Percentiles rank a stretch among this genome's conserved stretches.
phyloP scores from a whole-genome alignment of 2,329 filamentous ascomycete species.

The Albophoma yamanashiensis region DNA sequence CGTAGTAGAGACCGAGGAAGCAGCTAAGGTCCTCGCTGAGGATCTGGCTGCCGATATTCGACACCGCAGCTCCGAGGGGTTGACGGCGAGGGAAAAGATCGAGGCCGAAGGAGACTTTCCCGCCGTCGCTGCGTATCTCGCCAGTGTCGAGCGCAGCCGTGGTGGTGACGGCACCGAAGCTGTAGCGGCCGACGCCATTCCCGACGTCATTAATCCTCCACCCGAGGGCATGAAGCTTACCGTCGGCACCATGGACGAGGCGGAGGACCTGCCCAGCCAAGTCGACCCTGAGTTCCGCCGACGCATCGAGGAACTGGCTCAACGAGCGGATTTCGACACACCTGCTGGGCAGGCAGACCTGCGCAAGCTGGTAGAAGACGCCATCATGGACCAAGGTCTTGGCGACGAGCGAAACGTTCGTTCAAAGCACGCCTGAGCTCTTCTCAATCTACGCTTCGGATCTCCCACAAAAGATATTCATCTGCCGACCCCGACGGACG shows the following conservation, averaged over 20 bases:
- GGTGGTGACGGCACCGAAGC: constrained; percentile 17
- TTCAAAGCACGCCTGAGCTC: constrained; percentile 40
- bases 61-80: constrained; percentile 60
- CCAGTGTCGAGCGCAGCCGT: constrained; percentile 15
- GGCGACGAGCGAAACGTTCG: constrained; percentile 56
- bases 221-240: constrained; percentile 71
- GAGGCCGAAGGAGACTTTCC: constrained; percentile 68
- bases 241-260: constrained; percentile 61
- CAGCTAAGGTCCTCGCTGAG: constrained; percentile 70
- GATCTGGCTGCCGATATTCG: constrained; percentile 63
- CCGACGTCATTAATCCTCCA: constrained; percentile 45
- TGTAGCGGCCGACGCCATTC: constrained; percentile 14
- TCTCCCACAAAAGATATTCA: constrained; percentile 53
- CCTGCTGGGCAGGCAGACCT: constrained; percentile 72
- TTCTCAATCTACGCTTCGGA: constrained; percentile 31
- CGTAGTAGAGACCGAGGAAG: constrained; percentile 71
- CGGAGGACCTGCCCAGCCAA: constrained; percentile 46
- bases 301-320: constrained; percentile 81
- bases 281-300: constrained; percentile 75
- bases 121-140: constrained; percentile 62
- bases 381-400: constrained; percentile 55
- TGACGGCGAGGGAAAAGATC: constrained; percentile 75
- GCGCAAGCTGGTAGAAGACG: constrained; percentile 69
- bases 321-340: constrained; percentile 71
- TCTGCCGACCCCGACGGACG: constrained; percentile 35